phyloP scores from a whole-genome alignment of 371 early-diverging fungal species.

The Furculomyces boomerangus region DNA sequence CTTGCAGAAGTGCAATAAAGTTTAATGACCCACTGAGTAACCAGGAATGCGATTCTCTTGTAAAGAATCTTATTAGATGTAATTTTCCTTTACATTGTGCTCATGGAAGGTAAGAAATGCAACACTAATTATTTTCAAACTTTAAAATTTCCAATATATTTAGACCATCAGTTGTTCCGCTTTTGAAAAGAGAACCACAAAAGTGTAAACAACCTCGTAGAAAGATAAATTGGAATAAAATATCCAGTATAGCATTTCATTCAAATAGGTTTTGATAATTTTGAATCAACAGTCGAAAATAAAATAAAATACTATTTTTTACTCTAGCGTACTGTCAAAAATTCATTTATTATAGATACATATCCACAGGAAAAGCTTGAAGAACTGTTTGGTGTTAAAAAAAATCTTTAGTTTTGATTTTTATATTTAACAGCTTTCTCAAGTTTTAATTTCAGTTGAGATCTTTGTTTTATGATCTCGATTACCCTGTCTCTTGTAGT shows the following conservation, averaged over 20 bases:
- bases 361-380: background rate
- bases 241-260: background rate
- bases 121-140: background rate
- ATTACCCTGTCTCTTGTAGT: background rate
- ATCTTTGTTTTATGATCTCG: background rate
- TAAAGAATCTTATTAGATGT: background rate
- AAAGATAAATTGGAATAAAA: background rate
- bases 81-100: slow-evolving; percentile 4
- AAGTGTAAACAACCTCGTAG: background rate
- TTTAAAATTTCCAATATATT: background rate
- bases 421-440: background rate
- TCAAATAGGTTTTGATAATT: background rate
- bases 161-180: slow-evolving; percentile 2
- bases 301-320: background rate
- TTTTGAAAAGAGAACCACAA: background rate
- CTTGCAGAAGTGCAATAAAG: slow-evolving; percentile 3
- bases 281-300: background rate
- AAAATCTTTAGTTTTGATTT: background rate
- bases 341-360: background rate
- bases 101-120: slow-evolving; percentile 4
- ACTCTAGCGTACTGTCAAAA: background rate
- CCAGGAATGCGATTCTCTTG: background rate
- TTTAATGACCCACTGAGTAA: background rate
- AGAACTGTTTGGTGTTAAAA: background rate
- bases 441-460: background rate